Conservation (phyloP, 805 yeast genomes). For the Pichia sporocuriosa region DNA sequence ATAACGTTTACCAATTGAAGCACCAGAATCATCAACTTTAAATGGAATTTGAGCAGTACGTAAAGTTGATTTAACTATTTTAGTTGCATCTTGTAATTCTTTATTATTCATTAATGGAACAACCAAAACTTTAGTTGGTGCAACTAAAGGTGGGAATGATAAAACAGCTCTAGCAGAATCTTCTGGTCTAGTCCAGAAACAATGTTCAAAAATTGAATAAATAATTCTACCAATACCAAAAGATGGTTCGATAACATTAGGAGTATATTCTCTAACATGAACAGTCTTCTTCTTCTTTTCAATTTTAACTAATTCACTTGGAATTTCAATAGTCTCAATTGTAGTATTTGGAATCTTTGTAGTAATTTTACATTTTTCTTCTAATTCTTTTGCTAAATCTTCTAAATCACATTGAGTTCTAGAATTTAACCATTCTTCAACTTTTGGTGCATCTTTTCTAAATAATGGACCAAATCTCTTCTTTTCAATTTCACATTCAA, state of each 20-base stretch:
- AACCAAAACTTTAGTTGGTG: conserved; percentile 94
- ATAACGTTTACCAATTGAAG: conserved; percentile 95
- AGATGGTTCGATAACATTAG: conserved; percentile 98
- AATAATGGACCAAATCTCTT: conserved; percentile 97
- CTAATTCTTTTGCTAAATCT: conserved; percentile 63
- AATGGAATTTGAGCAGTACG: conserved; percentile 82
- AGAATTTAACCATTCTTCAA: conserved; percentile 68
- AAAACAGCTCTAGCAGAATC: conserved; percentile 75
- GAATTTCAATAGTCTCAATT: conserved; percentile 54
- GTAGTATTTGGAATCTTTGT: conserved; percentile 62
- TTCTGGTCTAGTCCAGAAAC: conserved; percentile 92
- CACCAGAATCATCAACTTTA: conserved; percentile 95
- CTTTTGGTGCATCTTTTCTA: conserved; percentile 93
- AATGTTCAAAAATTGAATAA: conserved; percentile 88
- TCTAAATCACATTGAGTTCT: conserved; percentile 85
- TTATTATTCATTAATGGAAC: conserved; percentile 89
- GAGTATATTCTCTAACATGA: conserved; percentile 91
- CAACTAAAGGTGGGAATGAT: conserved; percentile 90
- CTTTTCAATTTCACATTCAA: conserved; percentile 82
- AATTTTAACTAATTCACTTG: conserved; percentile 62
- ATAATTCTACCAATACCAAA: conserved; percentile 98
- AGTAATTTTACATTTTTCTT: conserved; percentile 52
- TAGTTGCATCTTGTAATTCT: conserved; percentile 68
- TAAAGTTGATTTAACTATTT: conserved; percentile 60
- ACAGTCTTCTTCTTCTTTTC: conserved; percentile 74